These are phyloP conservation scores for Margaritispora aquatica DNA, from an alignment of 495 filamentous ascomycete genomes.

Conservation along the genomic window DNA sequence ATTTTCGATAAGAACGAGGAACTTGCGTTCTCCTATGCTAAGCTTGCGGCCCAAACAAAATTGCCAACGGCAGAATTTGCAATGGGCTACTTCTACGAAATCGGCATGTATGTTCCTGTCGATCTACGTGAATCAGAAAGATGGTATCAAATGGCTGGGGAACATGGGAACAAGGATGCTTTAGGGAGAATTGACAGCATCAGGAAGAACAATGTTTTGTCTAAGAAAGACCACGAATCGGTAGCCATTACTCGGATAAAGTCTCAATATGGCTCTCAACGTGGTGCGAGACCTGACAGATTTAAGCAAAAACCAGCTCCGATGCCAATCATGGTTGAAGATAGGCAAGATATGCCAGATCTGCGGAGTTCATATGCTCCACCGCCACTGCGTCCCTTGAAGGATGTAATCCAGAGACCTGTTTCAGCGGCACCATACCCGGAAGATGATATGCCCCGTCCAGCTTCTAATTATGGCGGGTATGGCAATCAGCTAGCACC, in stretches of 20 bases:
- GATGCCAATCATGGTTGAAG: conserved; percentile 48
- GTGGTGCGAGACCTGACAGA: conserved; percentile 61
- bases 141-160: conserved; percentile 89
- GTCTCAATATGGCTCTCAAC: conserved; percentile 83
- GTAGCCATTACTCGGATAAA: conserved; percentile 86
- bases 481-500: conserved; percentile 31
- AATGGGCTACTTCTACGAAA: conserved; percentile 95
- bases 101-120: conserved; percentile 79
- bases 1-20: conserved; percentile 93
- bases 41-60: conserved; percentile 71
- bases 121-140: conserved; percentile 76
- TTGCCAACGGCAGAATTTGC: conserved; percentile 93
- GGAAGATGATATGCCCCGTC: conserved; percentile 45
- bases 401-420: conserved; percentile 32
- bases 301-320: conserved; percentile 43
- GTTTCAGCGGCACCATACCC: conserved; percentile 62
- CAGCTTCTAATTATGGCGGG: conserved; percentile 21
- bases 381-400: conserved; percentile 8
- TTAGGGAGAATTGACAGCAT: conserved; percentile 75
- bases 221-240: conserved; percentile 86
- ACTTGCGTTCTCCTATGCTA: conserved; percentile 84
- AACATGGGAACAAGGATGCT: conserved; percentile 90
- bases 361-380: conserved; percentile 31
- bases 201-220: conserved; percentile 76
- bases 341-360: conserved; percentile 69